Evolutionary conservation across 2,329 filamentous ascomycete species (phyloP).

Genomic region (Alternaria infectoria): DNA sequence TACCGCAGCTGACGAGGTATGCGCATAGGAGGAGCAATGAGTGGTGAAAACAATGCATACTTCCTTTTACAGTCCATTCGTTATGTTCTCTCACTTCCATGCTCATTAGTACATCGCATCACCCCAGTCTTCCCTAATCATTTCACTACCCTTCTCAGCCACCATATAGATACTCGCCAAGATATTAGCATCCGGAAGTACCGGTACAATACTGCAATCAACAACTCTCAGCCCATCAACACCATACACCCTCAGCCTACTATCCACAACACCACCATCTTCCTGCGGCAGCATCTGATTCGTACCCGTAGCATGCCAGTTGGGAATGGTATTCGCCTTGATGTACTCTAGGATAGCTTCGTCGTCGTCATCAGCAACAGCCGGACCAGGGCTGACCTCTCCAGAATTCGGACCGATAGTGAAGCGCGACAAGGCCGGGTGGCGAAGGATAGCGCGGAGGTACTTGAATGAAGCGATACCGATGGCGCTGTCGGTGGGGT

Average conservation of each 20-base stretch:
- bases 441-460: slow-evolving; percentile 34
- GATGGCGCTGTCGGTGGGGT: slow-evolving; percentile 41
- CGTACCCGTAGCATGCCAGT: slow-evolving; percentile 46
- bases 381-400: slow-evolving; percentile 39
- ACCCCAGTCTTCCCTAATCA: slow-evolving; percentile 31
- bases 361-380: slow-evolving; percentile 32
- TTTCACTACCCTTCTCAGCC: slow-evolving; percentile 35
- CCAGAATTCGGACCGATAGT: slow-evolving; percentile 28
- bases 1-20: no score
- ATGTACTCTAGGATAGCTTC: slow-evolving; percentile 37
- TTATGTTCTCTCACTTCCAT: background rate
- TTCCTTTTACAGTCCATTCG: no score
- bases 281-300: slow-evolving; percentile 39
- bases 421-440: slow-evolving; percentile 21
- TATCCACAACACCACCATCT: slow-evolving; percentile 42
- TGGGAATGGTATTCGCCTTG: slow-evolving; percentile 26
- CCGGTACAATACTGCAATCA: slow-evolving; percentile 41
- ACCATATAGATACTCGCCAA: slow-evolving; percentile 32
- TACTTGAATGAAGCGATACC: slow-evolving; percentile 44
- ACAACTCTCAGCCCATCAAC: slow-evolving; percentile 40
- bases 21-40: no score
- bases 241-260: slow-evolving; percentile 39
- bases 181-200: slow-evolving; percentile 31
- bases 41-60: no score
- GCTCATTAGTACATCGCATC: slow-evolving; percentile 6